Evolutionary conservation across 768 basidiomycete species (phyloP).

Genomic region (Tulasnella calospora): DNA sequence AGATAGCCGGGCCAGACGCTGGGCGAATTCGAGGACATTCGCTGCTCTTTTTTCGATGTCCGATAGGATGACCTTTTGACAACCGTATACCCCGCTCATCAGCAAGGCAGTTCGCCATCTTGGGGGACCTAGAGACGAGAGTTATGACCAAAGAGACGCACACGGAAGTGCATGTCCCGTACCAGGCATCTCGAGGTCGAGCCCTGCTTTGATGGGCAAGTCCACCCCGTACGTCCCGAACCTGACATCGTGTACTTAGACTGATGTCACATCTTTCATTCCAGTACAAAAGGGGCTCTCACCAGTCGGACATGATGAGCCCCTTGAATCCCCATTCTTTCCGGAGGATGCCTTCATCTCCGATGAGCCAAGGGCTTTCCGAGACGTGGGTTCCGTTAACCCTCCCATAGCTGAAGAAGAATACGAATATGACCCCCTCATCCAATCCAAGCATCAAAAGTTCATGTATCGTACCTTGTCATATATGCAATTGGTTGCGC

Average conservation of each 20-base stretch:
- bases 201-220: slow-evolving; percentile 53
- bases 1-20: slow-evolving; percentile 15
- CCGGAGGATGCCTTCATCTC: slow-evolving; percentile 51
- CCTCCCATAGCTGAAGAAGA: slow-evolving; percentile 31
- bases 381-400: slow-evolving; percentile 63
- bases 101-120: slow-evolving; percentile 72
- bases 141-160: slow-evolving; percentile 29
- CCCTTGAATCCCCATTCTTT: slow-evolving; percentile 67
- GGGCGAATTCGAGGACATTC: slow-evolving; percentile 39
- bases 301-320: slow-evolving; percentile 81
- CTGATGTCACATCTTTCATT: background rate
- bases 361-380: slow-evolving; percentile 48
- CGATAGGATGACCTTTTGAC: slow-evolving; percentile 32
- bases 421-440: background rate
- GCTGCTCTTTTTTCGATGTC: slow-evolving; percentile 33
- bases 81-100: slow-evolving; percentile 45
- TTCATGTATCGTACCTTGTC: slow-evolving; percentile 37
- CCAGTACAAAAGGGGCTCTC: slow-evolving; percentile 8
- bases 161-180: slow-evolving; percentile 54
- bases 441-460: background rate
- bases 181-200: slow-evolving; percentile 63
- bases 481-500: slow-evolving; percentile 42
- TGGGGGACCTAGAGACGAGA: slow-evolving; percentile 64
- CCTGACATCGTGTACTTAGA: background rate
- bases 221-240: slow-evolving; percentile 44